Base-by-base conservation (phyloP, 805 yeast genomes). In the Kodamaea hsintzibuensis region DNA sequence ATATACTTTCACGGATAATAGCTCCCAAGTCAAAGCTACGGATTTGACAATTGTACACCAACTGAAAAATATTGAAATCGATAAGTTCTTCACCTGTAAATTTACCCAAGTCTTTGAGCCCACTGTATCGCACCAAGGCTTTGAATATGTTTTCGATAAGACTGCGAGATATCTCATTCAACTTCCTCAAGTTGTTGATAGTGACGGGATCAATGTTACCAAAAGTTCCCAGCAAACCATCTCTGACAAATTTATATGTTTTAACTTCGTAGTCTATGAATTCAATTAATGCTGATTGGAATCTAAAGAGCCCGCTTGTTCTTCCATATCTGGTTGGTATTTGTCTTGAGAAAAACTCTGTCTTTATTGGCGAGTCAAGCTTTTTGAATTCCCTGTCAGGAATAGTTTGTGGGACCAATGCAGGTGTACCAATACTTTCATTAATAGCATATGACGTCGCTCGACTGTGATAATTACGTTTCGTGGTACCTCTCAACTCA, bases 201-300 rank as follows among this genome's bases (percentile, higher is more conserved):
- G 56, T 79, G 78, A 1, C 81, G 79, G 64, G 81, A 80, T 59
- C 9, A 79, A 59, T 12, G 10, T 12, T 12, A 71, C 67, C 46
- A 69, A 59, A 18, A 62, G 64, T 44, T 65, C 67, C 25, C 63
- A 63, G 27, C 55, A 57, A 5, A 69, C 65, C 45, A 64, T 67
- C 42, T 62, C 62, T 22, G 75, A 57, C 9, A 69, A 58, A 60
- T 17, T 63, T 56, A 27, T 63, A 54, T 56, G 73, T 78, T 19
- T 64, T 62, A 19, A 56, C 35, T 57, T 79, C 83, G 1, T 72
- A 63, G 10, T 64, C 62, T 4, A 72, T 53, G 2, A 78, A 50
- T 33, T 66, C 64, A 19, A 61, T 57, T 16, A 74, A 52, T 0
- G 60, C 51, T 19, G 30, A 16, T 22, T 48, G 51, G 46, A 19